Base-by-base conservation (phyloP, 148 eudicot genomes). In the Spergularia bocconei region DNA sequence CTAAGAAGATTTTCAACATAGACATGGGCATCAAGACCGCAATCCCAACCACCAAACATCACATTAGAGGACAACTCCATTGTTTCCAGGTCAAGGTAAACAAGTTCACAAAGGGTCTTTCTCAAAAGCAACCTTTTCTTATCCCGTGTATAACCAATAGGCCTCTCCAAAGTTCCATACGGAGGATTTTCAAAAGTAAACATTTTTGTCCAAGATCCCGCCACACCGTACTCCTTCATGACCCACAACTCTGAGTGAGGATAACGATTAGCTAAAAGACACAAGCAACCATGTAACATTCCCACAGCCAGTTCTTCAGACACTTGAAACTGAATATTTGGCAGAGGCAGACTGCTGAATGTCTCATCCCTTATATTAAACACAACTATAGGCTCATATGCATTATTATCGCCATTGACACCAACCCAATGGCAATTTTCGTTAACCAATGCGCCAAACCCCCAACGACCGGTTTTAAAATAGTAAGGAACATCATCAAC, bases 171-270 rank as follows among this genome's bases (percentile, higher is more conserved):
- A 23, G 13, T 23, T 1, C 12, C 9, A 36, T 4, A 21, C 1
- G 13, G 4, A 7, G 0, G 17, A 6, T 39, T 58, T 1, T n/a
- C 12, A 20, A 56, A 12, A 17, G 33, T 57, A 60, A 58, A 71
- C 65, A 57, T 2, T 19, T 17, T 38, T 16, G 75, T 58, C 75
- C 75, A 71, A n/a, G 75, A 71, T 19, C 17, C 54, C 17, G 36
- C 5, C 4, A 72, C 63, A 11, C 75, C 75, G 14, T 72, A 59
- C 75, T 72, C 75, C 51, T 41, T 71, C 75, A 71, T 71, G 13
- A 71, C 0, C 75, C 75, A 71, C 11, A 71, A 63, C 7, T 58
- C 25, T 19, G 29, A 57, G 21, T 56, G 33, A 56, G 2, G 51
- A 19, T 57, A 11, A 71, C 50, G 7, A 33, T 59, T 72, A 47